Percentiles rank a stretch among this genome's conserved stretches.
Evolutionary conservation across 176 grass and related monocot species (phyloP).

Genomic region (Thalia dealbata): DNA sequence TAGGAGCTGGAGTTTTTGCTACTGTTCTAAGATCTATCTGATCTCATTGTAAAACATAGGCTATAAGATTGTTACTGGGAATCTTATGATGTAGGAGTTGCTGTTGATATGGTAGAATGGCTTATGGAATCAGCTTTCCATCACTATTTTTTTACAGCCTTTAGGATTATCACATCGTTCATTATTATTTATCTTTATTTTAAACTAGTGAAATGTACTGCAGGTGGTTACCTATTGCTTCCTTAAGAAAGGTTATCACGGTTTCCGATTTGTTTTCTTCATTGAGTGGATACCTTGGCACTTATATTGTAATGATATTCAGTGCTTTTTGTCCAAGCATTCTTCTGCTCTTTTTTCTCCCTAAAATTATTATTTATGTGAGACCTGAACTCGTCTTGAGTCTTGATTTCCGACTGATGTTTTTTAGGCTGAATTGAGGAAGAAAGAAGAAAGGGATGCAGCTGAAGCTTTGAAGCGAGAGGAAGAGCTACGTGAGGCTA

Average conservation of each 20-base stretch:
- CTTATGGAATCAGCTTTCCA: neutral
- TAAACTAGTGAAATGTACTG: neutral
- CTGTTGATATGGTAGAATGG: neutral
- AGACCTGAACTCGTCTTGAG: neutral
- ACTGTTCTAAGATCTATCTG: neutral
- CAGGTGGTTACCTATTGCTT: neutral
- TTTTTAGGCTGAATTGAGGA: slow-evolving; percentile 76
- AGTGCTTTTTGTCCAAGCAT: neutral
- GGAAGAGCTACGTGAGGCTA: slow-evolving; percentile 93
- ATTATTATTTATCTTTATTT: too few species aligned
- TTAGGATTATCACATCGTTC: neutral
- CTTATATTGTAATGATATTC: neutral
- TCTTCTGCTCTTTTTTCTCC: neutral
- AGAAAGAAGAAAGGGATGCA: slow-evolving; percentile 89
- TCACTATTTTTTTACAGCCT: neutral
- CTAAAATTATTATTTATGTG: too few species aligned
- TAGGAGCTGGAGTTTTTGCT: neutral
- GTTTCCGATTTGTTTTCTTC: neutral
- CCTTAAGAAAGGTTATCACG: neutral
- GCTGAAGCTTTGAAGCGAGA: slow-evolving; percentile 95
- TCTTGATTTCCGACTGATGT: neutral
- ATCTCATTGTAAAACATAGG: neutral
- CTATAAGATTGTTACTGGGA: neutral
- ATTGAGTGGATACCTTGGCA: neutral
- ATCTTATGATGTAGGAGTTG: neutral